Base-by-base conservation (phyloP, 2,329 filamentous ascomycete species). In the Neofusicoccum sp. region DNA sequence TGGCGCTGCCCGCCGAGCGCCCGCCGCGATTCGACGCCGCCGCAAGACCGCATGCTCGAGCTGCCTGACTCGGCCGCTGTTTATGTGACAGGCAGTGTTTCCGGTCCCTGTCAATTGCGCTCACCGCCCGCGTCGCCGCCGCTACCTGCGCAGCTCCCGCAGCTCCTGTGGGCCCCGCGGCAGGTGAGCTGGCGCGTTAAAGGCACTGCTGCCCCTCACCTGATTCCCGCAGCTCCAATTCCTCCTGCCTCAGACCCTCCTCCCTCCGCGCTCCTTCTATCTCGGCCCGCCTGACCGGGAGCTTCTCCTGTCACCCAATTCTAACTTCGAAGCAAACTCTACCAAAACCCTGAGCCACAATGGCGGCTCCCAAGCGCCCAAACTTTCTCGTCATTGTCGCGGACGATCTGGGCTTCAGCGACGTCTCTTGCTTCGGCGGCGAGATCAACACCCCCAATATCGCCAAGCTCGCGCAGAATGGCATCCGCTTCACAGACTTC, bases 401-500 rank as follows among this genome's bases (percentile, higher is more conserved):
- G 31, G 83, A 85, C 68, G 83, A 86, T 68, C 75, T 86, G 16
- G 83, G 83, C n/a, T 86, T 84, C 75, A 82, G 81, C 47, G 84
- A 87, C 65, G 76, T 84, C 20, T 80, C 80, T 49, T 81, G 80
- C 66, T 87, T 84, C 65, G 84, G 85, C 44, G 79, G 82, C 63
- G 84, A 87, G 70, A 86, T 87, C 65, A 78, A 79, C 36, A 87
- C 84, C 0, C 84, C 84, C 0, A 82, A 84, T 66, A 75, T 87
- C 38, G 82, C 86, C 71, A 80, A 79, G 62, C 69, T 76, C n/a
- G 71, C 74, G 26, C 64, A 65, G 61, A 73, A 74, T 69, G 73
- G 84, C 31, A 71, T 88, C 20, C 81, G 84, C 4, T 85, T 87
- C 67, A 87, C 84, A 0, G 83, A 87, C 65, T 88, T 86, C 70